These are phyloP conservation scores for Dactylorhiza incarnata DNA, from an alignment of 106 monocot genomes.

Conservation along the genomic window DNA sequence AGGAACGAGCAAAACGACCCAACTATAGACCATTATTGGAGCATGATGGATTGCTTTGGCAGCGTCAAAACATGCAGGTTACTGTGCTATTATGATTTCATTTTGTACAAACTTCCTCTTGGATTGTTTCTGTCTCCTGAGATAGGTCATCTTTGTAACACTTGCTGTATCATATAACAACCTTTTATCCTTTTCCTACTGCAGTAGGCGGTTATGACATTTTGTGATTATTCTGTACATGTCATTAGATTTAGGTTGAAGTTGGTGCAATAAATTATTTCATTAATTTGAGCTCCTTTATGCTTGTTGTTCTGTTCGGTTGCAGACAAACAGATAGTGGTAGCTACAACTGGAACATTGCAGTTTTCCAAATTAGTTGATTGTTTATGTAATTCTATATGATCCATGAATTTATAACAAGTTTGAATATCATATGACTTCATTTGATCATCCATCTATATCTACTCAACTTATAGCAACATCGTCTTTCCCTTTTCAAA, in stretches of 20 bases:
- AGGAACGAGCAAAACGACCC: conserved; percentile 53
- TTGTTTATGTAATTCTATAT: no score
- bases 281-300: background rate
- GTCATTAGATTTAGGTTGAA: background rate
- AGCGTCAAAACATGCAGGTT: conserved; percentile 57
- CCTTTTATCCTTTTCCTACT: background rate
- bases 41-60: conserved; percentile 71
- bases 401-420: no score
- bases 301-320: background rate
- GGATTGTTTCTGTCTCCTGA: background rate
- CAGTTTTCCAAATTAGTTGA: no score
- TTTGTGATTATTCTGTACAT: background rate
- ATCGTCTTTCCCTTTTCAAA: no score
- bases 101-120: background rate
- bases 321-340: background rate
- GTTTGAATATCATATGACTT: no score
- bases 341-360: background rate
- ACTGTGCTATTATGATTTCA: background rate
- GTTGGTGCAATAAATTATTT: background rate
- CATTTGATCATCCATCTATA: no score
- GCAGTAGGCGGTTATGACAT: background rate
- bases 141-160: background rate
- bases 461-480: no score
- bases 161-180: background rate
- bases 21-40: conserved; percentile 76